A percentile compares a stretch with the other conserved stretches of the same genome.
phyloP scores from a whole-genome alignment of 139 green algal genomes.

The Micractinium sp. region DNA sequence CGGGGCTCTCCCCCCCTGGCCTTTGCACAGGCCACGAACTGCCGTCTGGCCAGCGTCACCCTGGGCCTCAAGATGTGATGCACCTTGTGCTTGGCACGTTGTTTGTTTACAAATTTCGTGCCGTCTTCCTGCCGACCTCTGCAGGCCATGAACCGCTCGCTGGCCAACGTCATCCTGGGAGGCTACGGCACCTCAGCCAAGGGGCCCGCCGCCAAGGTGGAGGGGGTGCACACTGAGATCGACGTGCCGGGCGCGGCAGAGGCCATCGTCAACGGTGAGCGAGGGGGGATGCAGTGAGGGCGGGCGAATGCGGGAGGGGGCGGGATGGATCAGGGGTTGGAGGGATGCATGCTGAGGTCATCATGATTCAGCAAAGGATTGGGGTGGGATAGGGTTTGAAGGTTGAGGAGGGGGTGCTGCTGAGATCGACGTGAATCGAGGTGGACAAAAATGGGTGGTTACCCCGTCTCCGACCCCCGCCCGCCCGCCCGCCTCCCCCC shows the following conservation, averaged over 20 bases:
- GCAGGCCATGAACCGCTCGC: slow-evolving; percentile 86
- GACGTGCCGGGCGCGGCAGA: slow-evolving; percentile 15
- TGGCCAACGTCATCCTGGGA: slow-evolving; percentile 90
- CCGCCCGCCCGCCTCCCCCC: not conserved
- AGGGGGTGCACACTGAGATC: slow-evolving; percentile 32
- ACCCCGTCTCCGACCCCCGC: not conserved
- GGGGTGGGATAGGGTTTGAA: no score
- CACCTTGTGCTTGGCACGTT: no score
- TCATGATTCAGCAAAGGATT: no score
- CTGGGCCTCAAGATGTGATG: no score
- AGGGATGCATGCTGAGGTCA: not conserved
- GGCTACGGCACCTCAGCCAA: slow-evolving; percentile 67
- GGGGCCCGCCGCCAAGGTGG: slow-evolving; percentile 11
- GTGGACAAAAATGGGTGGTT: no score
- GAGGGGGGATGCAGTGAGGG: not conserved
- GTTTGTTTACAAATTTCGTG: no score
- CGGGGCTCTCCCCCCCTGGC: no score
- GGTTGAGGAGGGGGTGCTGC: no score
- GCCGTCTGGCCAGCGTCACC: no score
- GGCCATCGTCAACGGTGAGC: slow-evolving; percentile 20
- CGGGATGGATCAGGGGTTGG: not conserved
- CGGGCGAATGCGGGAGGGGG: not conserved
- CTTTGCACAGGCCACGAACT: no score
- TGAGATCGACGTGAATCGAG: no score
- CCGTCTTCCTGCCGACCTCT: not conserved